These are phyloP conservation scores for Skeletonema grethae DNA, from an alignment of 108 stramenopile genomes.

Conservation along the genomic window DNA sequence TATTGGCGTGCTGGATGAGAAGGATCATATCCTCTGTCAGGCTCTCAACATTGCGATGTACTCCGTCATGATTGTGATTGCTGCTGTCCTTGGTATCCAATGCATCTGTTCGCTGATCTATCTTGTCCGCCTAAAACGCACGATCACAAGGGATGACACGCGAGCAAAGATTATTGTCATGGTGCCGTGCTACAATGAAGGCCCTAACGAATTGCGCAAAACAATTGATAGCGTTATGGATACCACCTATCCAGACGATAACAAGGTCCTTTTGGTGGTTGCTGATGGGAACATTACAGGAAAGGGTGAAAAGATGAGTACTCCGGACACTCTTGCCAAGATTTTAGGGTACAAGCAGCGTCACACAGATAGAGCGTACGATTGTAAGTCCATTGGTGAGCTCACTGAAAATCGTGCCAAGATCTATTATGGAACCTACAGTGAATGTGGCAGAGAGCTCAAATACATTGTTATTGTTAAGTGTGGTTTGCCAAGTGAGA, in stretches of 20 bases:
- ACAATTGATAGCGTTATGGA: conserved; percentile 61
- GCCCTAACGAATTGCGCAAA: conserved; percentile 57
- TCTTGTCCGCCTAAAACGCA: conserved; percentile 44
- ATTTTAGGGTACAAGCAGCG: conserved; percentile 51
- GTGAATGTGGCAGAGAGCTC: conserved; percentile 44
- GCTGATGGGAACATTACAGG: conserved; percentile 69
- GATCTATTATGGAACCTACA: conserved; percentile 51
- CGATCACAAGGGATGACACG: conserved; percentile 44
- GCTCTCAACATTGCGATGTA: conserved; percentile 51
- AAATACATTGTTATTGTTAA: conserved; percentile 67
- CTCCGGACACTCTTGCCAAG: conserved; percentile 34
- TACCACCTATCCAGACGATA: conserved; percentile 57
- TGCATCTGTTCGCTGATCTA: conserved; percentile 56
- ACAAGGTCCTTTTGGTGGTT: conserved; percentile 60
- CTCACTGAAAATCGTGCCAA: conserved; percentile 47
- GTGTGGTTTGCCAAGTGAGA: conserved; percentile 47
- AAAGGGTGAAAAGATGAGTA: conserved; percentile 46
- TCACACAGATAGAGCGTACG: conserved; percentile 41
- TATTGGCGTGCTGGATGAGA: conserved; percentile 43
- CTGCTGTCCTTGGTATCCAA: conserved; percentile 50
- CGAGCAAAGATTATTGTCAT: conserved; percentile 56
- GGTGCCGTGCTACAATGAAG: conserved; percentile 72
- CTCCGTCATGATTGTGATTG: conserved; percentile 53
- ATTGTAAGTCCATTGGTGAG: conserved; percentile 58
- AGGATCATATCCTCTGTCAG: conserved; percentile 29